Evolutionary conservation across 139 green algal species (phyloP).

Genomic region (Nannochloris sp.): DNA sequence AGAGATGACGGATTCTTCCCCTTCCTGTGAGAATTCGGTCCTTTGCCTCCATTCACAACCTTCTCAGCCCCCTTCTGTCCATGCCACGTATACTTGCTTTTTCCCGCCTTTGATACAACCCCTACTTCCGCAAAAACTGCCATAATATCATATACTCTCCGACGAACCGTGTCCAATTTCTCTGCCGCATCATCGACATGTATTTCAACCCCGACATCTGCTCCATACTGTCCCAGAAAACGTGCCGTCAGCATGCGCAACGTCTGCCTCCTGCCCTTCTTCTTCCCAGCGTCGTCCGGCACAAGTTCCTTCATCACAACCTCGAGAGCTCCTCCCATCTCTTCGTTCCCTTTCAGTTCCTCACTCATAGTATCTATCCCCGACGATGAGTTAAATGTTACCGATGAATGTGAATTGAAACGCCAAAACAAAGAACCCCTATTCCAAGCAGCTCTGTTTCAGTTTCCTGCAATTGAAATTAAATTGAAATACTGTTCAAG

Average conservation of each 20-base stretch:
- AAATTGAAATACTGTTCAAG: too few species aligned
- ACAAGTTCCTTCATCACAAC: not conserved
- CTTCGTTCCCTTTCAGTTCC: not conserved
- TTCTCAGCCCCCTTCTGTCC: not conserved
- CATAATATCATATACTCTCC: slow-evolving; percentile 95
- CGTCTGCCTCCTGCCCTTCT: not conserved
- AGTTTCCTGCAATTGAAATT: too few species aligned
- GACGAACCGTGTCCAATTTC: too few species aligned
- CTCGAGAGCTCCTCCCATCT: not conserved
- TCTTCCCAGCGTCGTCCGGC: not conserved
- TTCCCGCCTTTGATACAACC: slow-evolving; percentile 83
- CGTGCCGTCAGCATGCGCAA: not conserved
- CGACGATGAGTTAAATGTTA: not conserved
- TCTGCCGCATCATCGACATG: too few species aligned
- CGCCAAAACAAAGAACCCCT: not conserved
- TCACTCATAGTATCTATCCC: not conserved
- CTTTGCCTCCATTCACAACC: not conserved
- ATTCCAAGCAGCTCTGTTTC: too few species aligned
- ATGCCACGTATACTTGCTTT: slow-evolving; percentile 57
- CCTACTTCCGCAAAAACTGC: slow-evolving; percentile 91
- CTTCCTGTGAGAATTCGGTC: too few species aligned
- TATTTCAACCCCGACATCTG: too few species aligned
- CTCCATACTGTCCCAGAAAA: too few species aligned
- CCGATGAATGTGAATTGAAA: not conserved
- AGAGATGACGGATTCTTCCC: not conserved